phyloP scores from a whole-genome alignment of 495 filamentous ascomycete species.

The Lophiotrema nucula region DNA sequence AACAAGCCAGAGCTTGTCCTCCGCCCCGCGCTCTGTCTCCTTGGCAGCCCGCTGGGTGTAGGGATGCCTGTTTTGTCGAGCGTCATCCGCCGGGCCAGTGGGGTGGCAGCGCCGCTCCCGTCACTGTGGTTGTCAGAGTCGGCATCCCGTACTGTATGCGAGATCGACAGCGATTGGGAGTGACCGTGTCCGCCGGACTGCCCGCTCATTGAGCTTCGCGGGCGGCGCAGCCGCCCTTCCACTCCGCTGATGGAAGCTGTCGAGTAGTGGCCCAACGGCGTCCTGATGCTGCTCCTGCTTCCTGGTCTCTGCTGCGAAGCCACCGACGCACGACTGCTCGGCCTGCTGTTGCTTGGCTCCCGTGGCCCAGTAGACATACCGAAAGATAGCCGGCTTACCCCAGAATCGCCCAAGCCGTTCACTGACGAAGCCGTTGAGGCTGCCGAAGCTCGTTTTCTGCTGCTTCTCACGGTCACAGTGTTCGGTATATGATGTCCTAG shows the following conservation, averaged over 20 bases:
- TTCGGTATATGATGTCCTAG: conserved; percentile 61
- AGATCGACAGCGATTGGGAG: conserved; percentile 23
- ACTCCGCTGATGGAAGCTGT: conserved; percentile 40
- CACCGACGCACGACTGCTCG: conserved; percentile 61
- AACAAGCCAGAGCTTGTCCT: conserved; percentile 46
- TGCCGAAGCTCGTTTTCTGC: conserved; percentile 63
- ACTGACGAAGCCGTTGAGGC: conserved; percentile 44
- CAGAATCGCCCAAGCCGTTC: conserved; percentile 25
- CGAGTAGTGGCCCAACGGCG: conserved; percentile 54
- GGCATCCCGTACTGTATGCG: conserved; percentile 15
- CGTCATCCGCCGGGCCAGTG: conserved; percentile 34
- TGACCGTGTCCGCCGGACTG: conserved; percentile 40
- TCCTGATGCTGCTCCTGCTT: conserved; percentile 70
- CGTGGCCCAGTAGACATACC: conserved; percentile 39
- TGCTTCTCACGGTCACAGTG: conserved; percentile 73
- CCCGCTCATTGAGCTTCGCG: conserved; percentile 57
- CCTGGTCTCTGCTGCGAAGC: conserved; percentile 58
- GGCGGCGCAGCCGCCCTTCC: conserved; percentile 41
- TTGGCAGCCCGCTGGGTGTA: conserved; percentile 35
- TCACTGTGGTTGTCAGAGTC: conserved; percentile 26
- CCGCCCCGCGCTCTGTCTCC: conserved; percentile 52
- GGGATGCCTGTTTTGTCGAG: conserved; percentile 34
- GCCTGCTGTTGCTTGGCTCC: conserved; percentile 47
- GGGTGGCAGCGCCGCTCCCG: conserved; percentile 31
- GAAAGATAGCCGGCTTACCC: conserved; percentile 51